phyloP scores from a whole-genome alignment of 1,139 yeast genomes.

The Suhomyces coccinellae region DNA sequence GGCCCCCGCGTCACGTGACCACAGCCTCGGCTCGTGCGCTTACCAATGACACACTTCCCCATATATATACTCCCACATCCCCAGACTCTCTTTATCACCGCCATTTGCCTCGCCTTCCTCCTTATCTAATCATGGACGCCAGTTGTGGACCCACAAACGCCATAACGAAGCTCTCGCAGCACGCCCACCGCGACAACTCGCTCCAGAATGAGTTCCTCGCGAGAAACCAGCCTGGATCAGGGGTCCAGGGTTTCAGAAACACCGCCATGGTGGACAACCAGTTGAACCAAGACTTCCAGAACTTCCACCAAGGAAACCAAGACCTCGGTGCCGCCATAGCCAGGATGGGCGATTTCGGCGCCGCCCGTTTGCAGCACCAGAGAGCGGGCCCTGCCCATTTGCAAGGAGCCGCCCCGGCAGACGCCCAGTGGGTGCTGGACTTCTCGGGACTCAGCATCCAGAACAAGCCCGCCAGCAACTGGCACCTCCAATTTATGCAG shows the following conservation, averaged over 20 bases:
- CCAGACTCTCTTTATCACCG: background rate
- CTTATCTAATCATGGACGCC: slow-evolving; percentile 20
- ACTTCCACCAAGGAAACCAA: slow-evolving; percentile 22
- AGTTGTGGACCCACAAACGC: slow-evolving; percentile 30
- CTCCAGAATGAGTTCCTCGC: slow-evolving; percentile 22
- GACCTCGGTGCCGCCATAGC: slow-evolving; percentile 26
- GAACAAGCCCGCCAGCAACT: slow-evolving; percentile 8
- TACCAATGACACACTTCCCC: background rate
- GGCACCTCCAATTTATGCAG: slow-evolving; percentile 19
- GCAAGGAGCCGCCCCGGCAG: background rate
- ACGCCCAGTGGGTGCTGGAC: slow-evolving; percentile 10
- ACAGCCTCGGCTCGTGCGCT: background rate
- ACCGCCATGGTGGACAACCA: slow-evolving; percentile 24
- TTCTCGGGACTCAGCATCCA: slow-evolving; percentile 11
- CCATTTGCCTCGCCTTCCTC: background rate
- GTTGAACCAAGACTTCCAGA: slow-evolving; percentile 39
- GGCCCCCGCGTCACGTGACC: background rate
- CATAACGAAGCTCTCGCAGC: slow-evolving; percentile 24
- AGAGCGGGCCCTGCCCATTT: background rate
- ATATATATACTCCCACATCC: background rate
- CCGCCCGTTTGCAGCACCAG: slow-evolving; percentile 4
- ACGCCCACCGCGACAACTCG: slow-evolving; percentile 26
- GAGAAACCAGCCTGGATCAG: slow-evolving; percentile 12
- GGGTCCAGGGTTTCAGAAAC: slow-evolving; percentile 12
- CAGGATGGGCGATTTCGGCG: slow-evolving; percentile 16